These are phyloP conservation scores for Diaporthe amygdali DNA, from an alignment of 2,329 filamentous ascomycete species.

Conservation along the genomic window DNA sequence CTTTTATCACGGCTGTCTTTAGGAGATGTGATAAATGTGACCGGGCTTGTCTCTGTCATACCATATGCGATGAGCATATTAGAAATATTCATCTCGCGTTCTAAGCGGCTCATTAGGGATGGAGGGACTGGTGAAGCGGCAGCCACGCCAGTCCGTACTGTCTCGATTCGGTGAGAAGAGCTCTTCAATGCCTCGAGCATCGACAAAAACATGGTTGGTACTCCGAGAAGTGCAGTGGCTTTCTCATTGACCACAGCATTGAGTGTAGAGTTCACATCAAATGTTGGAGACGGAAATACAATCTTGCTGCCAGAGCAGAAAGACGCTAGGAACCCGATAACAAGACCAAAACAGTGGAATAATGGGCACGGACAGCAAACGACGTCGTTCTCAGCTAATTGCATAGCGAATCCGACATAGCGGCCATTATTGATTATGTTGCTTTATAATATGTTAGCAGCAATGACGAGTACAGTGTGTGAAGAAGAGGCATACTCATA, in stretches of 20 bases:
- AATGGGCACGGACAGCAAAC: too few relatives aligned
- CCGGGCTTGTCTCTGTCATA: not conserved
- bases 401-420: too few relatives aligned
- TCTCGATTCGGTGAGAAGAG: not conserved
- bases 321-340: too few relatives aligned
- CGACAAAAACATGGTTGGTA: not conserved
- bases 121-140: not conserved
- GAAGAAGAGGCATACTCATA: too few relatives aligned
- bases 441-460: too few relatives aligned
- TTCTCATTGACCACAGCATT: not conserved
- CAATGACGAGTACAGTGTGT: too few relatives aligned
- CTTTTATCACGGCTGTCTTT: not conserved
- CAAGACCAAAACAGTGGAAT: too few relatives aligned
- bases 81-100: not conserved
- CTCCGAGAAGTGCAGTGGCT: not conserved
- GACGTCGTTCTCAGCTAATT: too few relatives aligned
- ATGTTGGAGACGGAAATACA: not conserved
- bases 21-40: not conserved
- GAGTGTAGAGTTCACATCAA: not conserved
- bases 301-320: not conserved
- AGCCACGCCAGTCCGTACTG: not conserved
- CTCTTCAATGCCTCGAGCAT: not conserved
- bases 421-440: too few relatives aligned
- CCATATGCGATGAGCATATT: not conserved
- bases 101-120: not conserved